Evolutionary conservation across 1,284 basidiomycete genomes (phyloP).

Genomic region (Meira nashicola): DNA sequence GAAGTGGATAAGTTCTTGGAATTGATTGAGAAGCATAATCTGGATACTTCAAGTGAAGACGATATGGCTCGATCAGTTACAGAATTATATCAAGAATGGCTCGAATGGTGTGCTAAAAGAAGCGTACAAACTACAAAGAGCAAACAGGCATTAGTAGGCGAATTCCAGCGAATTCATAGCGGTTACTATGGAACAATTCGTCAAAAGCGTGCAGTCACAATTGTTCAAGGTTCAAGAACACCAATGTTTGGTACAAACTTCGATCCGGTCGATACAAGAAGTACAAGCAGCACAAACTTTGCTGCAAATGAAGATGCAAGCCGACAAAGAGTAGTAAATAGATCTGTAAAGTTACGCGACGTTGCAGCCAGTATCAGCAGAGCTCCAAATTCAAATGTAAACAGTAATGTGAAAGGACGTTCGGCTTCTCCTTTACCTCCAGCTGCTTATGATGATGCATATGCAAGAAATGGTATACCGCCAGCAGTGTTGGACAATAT

Average conservation of each 20-base stretch:
- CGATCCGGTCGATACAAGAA: no score
- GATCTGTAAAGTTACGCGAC: no score
- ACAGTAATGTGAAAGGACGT: no score
- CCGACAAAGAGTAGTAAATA: no score
- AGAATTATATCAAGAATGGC: constrained; percentile 15
- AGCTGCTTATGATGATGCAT: no score
- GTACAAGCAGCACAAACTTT: no score
- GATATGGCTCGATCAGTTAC: constrained; percentile 14
- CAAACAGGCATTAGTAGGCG: constrained; percentile 12
- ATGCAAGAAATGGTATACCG: no score
- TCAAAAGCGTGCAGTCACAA: constrained; percentile 9
- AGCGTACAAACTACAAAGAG: constrained; percentile 10
- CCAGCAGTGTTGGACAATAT: not conserved
- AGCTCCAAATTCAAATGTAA: no score
- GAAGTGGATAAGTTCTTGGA: constrained; percentile 13
- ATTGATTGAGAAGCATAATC: constrained; percentile 14
- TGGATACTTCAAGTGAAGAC: constrained; percentile 10
- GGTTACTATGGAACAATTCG: constrained; percentile 4
- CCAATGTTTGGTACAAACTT: no score
- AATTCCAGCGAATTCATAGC: constrained; percentile 11
- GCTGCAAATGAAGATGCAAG: no score
- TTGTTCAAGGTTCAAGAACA: constrained; percentile 7
- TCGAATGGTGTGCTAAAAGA: constrained; percentile 11
- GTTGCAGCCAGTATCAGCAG: no score
- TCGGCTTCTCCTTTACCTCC: no score